These are phyloP conservation scores for Eremothecium sinecaudum DNA, from an alignment of 1,139 yeast genomes.

Conservation along the genomic window DNA sequence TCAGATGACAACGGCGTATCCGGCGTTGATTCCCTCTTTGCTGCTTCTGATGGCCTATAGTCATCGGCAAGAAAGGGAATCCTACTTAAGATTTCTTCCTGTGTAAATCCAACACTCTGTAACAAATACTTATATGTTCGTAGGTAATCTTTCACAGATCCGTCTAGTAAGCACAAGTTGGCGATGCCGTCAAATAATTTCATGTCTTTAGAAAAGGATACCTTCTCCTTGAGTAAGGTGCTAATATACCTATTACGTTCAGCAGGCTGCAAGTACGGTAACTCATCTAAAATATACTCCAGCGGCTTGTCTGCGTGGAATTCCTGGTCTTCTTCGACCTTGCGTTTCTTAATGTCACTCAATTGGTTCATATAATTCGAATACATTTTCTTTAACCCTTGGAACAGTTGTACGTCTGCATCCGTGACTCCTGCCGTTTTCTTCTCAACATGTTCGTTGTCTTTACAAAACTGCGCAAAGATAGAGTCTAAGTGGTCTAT, in stretches of 20 bases:
- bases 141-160: constrained; percentile 21
- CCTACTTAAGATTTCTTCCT: constrained; percentile 9
- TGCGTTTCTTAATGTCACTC: constrained; percentile 16
- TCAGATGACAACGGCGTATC: constrained; percentile 5
- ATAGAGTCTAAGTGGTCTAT: constrained; percentile 20
- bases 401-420: constrained; percentile 24
- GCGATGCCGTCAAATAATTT: constrained; percentile 16
- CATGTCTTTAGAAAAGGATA: constrained; percentile 8
- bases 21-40: constrained; percentile 1
- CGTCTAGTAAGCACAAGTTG: constrained; percentile 23
- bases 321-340: constrained; percentile 10
- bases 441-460: constrained; percentile 24
- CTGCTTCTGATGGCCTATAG: neutral
- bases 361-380: constrained; percentile 24
- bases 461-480: constrained; percentile 21
- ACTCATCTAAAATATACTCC: constrained; percentile 18
- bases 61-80: constrained; percentile 9
- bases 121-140: constrained; percentile 14
- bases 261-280: constrained; percentile 19
- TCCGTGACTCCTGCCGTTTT: constrained; percentile 19
- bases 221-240: constrained; percentile 10
- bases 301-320: constrained; percentile 12
- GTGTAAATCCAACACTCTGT: constrained; percentile 13
- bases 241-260: constrained; percentile 22
- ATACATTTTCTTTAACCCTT: constrained; percentile 27